Evolutionary conservation across 768 basidiomycete species (phyloP), one percentile per base, ranked within the genome.

Genomic region (Sporobolomyces pararoseus): DNA sequence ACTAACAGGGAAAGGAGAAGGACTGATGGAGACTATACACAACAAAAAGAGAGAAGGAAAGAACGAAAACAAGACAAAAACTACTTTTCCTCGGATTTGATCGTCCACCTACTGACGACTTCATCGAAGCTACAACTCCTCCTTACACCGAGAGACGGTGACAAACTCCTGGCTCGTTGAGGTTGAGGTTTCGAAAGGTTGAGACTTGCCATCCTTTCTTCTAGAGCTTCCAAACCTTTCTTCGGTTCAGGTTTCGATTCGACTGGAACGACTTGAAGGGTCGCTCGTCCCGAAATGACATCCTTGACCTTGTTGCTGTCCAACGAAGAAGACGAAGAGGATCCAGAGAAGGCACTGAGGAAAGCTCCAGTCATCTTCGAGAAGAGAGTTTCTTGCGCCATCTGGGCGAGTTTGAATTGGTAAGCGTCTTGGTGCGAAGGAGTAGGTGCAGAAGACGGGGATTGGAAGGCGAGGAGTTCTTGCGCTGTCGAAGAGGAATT

Each of bases 301-400:
- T 58, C 58, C n/a, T 46, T 53, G 32, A 68, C 66, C 49, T 66
- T 72, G 3, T 62, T 51, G 13, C 16, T 19, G 21, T 55, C 61
- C 57, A 12, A 46, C 31, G 35, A 19, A 53, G 31, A 7, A 9
- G 32, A 32, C 7, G 32, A n/a, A 2, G 25, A 14, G 4, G 44
- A 35, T 23, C 72, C 87, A n/a, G 87, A 83, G 80, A 93, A 93
- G 21, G 91, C 91, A 71, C 91, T 90, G 88, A 90, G 89, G 81
- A 93, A 92, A 51, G 90, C 89, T 27, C 81, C 78, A 7, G 88
- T 87, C 37, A 93, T 83, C 76, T 86, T 87, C 76, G 82, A 80
- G 60, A 89, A 73, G 35, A 94, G 80, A 1, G 91, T 92, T 80
- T 90, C 87, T 53, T 85, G 85, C 13, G 89, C 90, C 71, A 90